phyloP scores from a whole-genome alignment of 2,329 filamentous ascomycete species.

The Chalaropsis thielavioides region DNA sequence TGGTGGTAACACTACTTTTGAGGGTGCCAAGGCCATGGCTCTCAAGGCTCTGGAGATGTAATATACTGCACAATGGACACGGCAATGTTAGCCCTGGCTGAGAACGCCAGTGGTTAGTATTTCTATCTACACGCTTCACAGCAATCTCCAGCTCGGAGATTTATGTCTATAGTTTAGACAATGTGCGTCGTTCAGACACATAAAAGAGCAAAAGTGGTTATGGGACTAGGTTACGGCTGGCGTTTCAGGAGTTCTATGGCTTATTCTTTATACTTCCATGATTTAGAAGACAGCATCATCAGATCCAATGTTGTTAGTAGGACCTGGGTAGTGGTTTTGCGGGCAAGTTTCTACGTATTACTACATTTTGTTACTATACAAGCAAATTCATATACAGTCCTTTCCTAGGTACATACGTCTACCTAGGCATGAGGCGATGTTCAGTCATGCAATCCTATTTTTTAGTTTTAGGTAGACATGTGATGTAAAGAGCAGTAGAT shows the following conservation, averaged over 20 bases:
- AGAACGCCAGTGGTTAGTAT: neutral
- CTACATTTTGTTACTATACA: neutral
- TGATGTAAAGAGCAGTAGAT: neutral
- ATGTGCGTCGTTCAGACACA: neutral
- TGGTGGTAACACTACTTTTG: constrained; percentile 82
- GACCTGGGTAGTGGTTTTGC: neutral
- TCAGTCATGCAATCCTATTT: neutral
- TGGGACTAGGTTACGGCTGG: constrained; percentile 5
- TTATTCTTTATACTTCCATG: neutral
- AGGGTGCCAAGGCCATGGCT: constrained; percentile 78
- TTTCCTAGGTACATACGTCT: neutral
- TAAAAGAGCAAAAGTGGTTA: neutral
- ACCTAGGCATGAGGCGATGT: neutral
- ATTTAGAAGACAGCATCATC: neutral
- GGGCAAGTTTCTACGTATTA: no score
- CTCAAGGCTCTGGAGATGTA: constrained; percentile 46
- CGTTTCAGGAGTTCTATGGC: constrained; percentile 5
- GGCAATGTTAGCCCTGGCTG: no score
- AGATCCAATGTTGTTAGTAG: neutral
- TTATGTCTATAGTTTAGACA: neutral
- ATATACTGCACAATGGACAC: neutral
- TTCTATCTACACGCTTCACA: neutral
- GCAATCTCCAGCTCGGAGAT: neutral
- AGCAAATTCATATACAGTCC: neutral
- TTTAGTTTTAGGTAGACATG: neutral